A percentile compares a stretch with the other conserved stretches of the same genome.
Evolutionary conservation across 2,329 filamentous ascomycete genomes (phyloP).

Genomic region (Aspergillus bombycis): DNA sequence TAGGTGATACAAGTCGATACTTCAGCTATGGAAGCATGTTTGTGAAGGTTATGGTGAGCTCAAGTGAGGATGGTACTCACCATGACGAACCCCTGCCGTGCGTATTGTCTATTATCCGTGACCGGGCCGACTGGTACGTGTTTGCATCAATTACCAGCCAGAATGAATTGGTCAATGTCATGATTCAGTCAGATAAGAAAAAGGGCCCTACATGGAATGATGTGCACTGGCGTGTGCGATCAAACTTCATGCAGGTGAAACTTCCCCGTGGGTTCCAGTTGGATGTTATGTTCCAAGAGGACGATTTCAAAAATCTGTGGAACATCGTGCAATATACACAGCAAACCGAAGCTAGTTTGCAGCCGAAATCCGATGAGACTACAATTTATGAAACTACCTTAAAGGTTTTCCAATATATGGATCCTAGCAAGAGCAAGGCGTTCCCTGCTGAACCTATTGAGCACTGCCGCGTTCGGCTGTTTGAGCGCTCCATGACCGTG

Average conservation of each 20-base stretch:
- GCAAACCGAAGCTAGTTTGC: conserved; percentile 73
- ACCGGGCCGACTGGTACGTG: conserved; percentile 68
- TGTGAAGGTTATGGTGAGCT: conserved; percentile 74
- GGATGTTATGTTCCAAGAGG: conserved; percentile 69
- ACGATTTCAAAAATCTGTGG: conserved; percentile 79
- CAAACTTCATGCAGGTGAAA: conserved; percentile 66
- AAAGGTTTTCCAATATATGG: conserved; percentile 78
- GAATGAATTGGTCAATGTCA: conserved; percentile 73
- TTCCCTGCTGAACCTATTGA: conserved; percentile 77
- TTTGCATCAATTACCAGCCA: conserved; percentile 78
- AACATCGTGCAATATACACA: conserved; percentile 83
- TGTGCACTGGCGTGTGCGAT: conserved; percentile 74
- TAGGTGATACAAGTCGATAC: conserved; percentile 72
- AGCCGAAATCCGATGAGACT: conserved; percentile 69
- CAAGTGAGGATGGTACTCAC: conserved; percentile 65
- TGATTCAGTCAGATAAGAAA: conserved; percentile 70
- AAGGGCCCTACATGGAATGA: conserved; percentile 78
- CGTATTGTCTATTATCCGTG: conserved; percentile 74
- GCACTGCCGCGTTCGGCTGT: conserved; percentile 73
- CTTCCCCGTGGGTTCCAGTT: conserved; percentile 77
- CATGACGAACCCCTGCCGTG: conserved; percentile 74
- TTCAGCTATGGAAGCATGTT: conserved; percentile 82
- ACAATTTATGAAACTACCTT: conserved; percentile 71
- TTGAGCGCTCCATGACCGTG: conserved; percentile 70
- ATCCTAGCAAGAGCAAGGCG: conserved; percentile 68